These are phyloP conservation scores for Phytophthora megakarya DNA, from an alignment of 352 stramenopile species.

Conservation along the genomic window DNA sequence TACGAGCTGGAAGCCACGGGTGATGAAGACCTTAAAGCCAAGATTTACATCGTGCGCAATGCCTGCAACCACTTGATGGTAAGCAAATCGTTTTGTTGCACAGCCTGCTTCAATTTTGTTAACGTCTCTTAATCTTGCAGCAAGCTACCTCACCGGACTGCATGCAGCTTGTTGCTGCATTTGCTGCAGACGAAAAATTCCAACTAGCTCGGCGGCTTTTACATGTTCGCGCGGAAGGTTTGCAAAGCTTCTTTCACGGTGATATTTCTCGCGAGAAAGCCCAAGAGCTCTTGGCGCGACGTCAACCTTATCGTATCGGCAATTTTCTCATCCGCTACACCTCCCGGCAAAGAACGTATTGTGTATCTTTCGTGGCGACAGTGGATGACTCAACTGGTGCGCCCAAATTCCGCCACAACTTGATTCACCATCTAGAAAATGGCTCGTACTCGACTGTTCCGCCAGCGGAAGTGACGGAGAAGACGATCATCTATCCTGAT, in stretches of 20 bases:
- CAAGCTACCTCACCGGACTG: constrained; percentile 60
- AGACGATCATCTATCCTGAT: constrained; percentile 62
- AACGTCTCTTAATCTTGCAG: constrained; percentile 25
- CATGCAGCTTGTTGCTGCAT: constrained; percentile 57
- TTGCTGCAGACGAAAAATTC: constrained; percentile 69
- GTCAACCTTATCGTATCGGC: constrained; percentile 37
- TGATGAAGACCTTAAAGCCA: constrained; percentile 35
- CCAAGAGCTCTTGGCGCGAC: constrained; percentile 47
- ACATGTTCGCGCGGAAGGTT: constrained; percentile 55
- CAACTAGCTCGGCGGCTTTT: constrained; percentile 64
- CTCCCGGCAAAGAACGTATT: constrained; percentile 64
- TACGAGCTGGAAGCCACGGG: constrained; percentile 58
- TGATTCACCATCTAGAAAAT: constrained; percentile 71
- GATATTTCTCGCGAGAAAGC: constrained; percentile 64
- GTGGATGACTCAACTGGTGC: constrained; percentile 38
- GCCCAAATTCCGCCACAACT: constrained; percentile 66
- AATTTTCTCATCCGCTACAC: constrained; percentile 84
- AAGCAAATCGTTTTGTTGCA: constrained; percentile 3
- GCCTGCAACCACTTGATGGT: constrained; percentile 78
- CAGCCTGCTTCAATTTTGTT: background rate
- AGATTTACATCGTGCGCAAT: constrained; percentile 80
- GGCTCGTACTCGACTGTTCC: constrained; percentile 69
- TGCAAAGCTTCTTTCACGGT: constrained; percentile 81
- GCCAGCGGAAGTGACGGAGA: constrained; percentile 51
- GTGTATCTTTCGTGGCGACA: constrained; percentile 67